Base-by-base conservation (phyloP, 2,329 filamentous ascomycete genomes). In the Ophiosphaerella narmari region DNA sequence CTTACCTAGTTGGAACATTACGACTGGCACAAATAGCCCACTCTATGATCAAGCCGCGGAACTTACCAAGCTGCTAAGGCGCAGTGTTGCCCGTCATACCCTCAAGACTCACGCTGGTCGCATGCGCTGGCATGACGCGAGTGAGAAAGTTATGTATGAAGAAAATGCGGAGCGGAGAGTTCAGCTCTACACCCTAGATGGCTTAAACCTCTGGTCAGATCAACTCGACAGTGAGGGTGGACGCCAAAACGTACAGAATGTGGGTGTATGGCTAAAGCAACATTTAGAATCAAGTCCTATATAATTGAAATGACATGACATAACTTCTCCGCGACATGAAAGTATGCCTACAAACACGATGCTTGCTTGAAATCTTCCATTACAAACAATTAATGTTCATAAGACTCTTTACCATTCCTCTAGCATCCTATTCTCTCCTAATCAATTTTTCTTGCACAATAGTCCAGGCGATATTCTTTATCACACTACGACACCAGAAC, bases 21-120 rank as follows among this genome's bases (percentile, higher is more conserved):
- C 68, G 5, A 62, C 74, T 1, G 76, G 76, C 1, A 49, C 59
- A 1, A 61, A 68, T 3, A 76, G 70, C 29, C 67, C 72, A 1
- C 63, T 80, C 0, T 54, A 59, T 1, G 74, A 74, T 16, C 77
- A 79, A 55, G 65, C 70, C 1, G 55, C 65, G 1, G 78, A 80
- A 45, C 54, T 81, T 7, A 62, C 68, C 1, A 70, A 70, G 34
- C 54, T 72, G 35, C 49, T 80, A 4, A 67, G 67, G 32, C 70
- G 74, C 21, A 77, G 73, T 44, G 62, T 78, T 35, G 65, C 71
- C 3, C 66, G 75, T 7, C 64, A 71, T 6, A 58, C 45, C 0
- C 52, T 71, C 12, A 70, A 65, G 24, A 38, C 48, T 6, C 59
- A 63, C 32, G 54, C 60, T 31, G 62, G 61, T 2, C 60, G 68